Evolutionary conservation across 768 basidiomycete genomes (phyloP).

Genomic region (Calocybe gangraenosa): DNA sequence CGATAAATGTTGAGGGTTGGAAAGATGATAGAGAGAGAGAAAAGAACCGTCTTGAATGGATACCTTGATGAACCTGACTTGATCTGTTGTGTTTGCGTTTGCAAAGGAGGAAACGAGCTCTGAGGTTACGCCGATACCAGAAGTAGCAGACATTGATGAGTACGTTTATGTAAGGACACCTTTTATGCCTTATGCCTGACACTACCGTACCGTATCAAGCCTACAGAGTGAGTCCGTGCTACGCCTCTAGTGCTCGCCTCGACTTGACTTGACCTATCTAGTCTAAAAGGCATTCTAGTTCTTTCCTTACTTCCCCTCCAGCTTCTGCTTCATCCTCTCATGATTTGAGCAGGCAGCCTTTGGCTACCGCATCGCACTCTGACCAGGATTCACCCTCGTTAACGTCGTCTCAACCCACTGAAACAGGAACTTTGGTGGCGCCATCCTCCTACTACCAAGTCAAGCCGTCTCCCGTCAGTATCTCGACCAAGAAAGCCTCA

Average conservation of each 20-base stretch:
- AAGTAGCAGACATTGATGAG: slow-evolving; percentile 61
- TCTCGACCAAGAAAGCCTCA: slow-evolving; percentile 27
- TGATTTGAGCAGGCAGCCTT: too few relatives aligned
- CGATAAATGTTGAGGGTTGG: slow-evolving; percentile 14
- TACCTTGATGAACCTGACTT: slow-evolving; percentile 72
- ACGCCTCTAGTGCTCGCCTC: not conserved
- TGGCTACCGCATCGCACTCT: too few relatives aligned
- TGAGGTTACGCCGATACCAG: slow-evolving; percentile 63
- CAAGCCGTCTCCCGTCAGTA: not conserved
- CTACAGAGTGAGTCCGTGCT: slow-evolving; percentile 35
- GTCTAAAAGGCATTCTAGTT: slow-evolving; percentile 43
- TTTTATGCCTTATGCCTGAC: not conserved
- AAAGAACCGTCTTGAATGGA: slow-evolving; percentile 66
- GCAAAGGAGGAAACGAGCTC: slow-evolving; percentile 57
- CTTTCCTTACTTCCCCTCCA: not conserved
- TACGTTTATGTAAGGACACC: not conserved
- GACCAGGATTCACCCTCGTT: not conserved
- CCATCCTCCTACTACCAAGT: slow-evolving; percentile 9
- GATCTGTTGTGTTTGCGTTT: slow-evolving; percentile 44
- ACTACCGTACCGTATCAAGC: slow-evolving; percentile 46
- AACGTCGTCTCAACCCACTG: not conserved
- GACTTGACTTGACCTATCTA: slow-evolving; percentile 18
- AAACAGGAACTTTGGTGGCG: not conserved
- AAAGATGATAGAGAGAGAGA: slow-evolving; percentile 6
- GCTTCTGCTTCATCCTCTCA: too few relatives aligned